These are phyloP conservation scores for Lasiosphaeris hirsuta DNA, from an alignment of 495 filamentous ascomycete genomes.

Conservation along the genomic window DNA sequence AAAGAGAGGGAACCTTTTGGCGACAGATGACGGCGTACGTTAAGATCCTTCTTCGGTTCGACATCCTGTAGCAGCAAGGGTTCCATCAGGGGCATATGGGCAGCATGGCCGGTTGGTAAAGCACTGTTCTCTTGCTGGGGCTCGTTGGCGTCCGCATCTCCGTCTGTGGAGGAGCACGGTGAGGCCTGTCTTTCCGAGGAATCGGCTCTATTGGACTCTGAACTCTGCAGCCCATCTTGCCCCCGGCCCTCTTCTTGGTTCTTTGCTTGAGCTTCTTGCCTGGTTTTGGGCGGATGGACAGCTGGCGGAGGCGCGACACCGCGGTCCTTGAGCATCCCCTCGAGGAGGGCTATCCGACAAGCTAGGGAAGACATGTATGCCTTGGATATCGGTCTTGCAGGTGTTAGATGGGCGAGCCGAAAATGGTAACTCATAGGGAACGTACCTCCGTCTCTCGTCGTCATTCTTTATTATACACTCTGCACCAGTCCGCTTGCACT, in stretches of 20 bases:
- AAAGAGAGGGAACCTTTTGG: slow-evolving; percentile 42
- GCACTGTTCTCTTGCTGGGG: slow-evolving; percentile 9
- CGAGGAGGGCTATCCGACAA: slow-evolving; percentile 47
- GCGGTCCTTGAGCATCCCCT: slow-evolving; percentile 47
- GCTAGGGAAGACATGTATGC: slow-evolving; percentile 56
- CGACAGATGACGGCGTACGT: slow-evolving; percentile 41
- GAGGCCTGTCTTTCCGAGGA: slow-evolving; percentile 22
- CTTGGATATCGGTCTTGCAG: slow-evolving; percentile 50
- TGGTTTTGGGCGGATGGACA: slow-evolving; percentile 51
- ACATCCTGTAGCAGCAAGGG: slow-evolving; percentile 27
- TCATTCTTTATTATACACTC: slow-evolving; percentile 56
- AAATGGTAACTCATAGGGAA: neutral
- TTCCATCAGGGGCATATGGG: slow-evolving; percentile 23
- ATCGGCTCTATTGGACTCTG: slow-evolving; percentile 13
- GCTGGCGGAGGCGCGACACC: slow-evolving; percentile 49
- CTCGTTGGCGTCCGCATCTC: slow-evolving; percentile 23
- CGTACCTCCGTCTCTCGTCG: slow-evolving; percentile 50
- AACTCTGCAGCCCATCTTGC: slow-evolving; percentile 6
- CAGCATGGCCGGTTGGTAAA: neutral
- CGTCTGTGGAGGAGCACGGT: slow-evolving; percentile 28
- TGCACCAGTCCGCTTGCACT: slow-evolving; percentile 49
- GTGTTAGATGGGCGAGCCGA: slow-evolving; percentile 1
- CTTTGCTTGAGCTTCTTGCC: slow-evolving; percentile 33
- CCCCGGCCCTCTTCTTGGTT: slow-evolving; percentile 13
- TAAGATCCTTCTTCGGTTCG: slow-evolving; percentile 36